Conservation (phyloP, 1,139 yeast species). For the Geotrichum carabidarum region DNA sequence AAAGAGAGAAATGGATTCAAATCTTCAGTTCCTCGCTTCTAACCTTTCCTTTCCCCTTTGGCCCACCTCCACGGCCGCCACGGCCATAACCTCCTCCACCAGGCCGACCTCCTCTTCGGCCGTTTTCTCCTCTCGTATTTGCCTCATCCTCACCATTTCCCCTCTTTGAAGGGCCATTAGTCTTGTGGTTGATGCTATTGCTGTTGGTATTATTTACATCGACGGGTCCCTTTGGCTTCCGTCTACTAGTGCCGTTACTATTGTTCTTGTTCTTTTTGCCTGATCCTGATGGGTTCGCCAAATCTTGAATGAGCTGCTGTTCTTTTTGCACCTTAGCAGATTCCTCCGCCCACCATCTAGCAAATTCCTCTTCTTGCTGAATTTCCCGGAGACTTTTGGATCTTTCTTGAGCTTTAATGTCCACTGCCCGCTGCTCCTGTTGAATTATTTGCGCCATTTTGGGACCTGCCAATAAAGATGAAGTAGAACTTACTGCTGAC, state of each 20-base stretch:
- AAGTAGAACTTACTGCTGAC: constrained; percentile 4
- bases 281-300: constrained; percentile 2
- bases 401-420: constrained; percentile 36
- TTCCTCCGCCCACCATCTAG: constrained; percentile 78
- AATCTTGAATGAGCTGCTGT: constrained; percentile 7
- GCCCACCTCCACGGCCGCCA: background rate
- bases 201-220: background rate
- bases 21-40: background rate
- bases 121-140: background rate
- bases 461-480: constrained; percentile 10
- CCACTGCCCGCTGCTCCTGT: constrained; percentile 48
- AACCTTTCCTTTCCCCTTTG: background rate
- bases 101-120: background rate
- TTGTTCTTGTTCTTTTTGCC: background rate
- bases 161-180: background rate
- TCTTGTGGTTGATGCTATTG: background rate
- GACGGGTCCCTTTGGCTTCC: background rate
- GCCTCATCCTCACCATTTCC: background rate
- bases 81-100: background rate
- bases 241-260: background rate
- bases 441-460: constrained; percentile 37
- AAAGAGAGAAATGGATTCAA: background rate
- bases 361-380: constrained; percentile 75
- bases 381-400: constrained; percentile 56
- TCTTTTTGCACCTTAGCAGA: constrained; percentile 49